Evolutionary conservation across 2,329 filamentous ascomycete species (phyloP).

Genomic region (Fusarium annulatum): DNA sequence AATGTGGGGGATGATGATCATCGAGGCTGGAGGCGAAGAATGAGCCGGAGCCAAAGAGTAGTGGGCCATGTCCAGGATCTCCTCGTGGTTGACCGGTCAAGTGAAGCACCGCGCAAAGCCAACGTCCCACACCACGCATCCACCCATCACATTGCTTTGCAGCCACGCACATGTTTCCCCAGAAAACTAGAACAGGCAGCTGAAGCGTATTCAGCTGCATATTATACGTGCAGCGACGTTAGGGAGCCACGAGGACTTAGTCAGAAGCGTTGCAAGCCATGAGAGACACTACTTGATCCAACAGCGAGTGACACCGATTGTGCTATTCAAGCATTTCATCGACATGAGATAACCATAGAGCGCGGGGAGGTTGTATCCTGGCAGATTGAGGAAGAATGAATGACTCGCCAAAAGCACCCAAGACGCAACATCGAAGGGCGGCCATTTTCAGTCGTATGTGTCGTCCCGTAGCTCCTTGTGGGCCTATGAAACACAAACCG

Average conservation of each 20-base stretch:
- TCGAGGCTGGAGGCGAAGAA: slow-evolving; percentile 17
- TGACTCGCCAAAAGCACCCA: not conserved
- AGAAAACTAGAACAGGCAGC: slow-evolving; percentile 43
- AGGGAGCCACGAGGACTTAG: slow-evolving; percentile 22
- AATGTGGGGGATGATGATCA: slow-evolving; percentile 45
- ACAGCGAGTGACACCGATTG: not conserved
- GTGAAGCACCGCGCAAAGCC: slow-evolving; percentile 26
- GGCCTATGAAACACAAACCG: slow-evolving; percentile 29
- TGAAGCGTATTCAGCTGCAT: slow-evolving; percentile 35
- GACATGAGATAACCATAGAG: not conserved
- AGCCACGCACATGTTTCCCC: slow-evolving; percentile 40
- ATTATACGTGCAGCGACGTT: slow-evolving; percentile 41
- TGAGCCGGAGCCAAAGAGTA: slow-evolving; percentile 15
- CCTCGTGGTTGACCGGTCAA: slow-evolving; percentile 35
- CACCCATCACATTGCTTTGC: slow-evolving; percentile 34
- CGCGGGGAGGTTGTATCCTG: not conserved
- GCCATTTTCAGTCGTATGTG: slow-evolving; percentile 9
- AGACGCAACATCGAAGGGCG: slow-evolving; percentile 4
- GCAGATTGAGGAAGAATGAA: not conserved
- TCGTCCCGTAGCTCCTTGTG: slow-evolving; percentile 25
- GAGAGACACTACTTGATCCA: not conserved
- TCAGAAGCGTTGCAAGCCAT: slow-evolving; percentile 16
- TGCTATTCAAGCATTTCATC: not conserved
- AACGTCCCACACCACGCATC: slow-evolving; percentile 40
- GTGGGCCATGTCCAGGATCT: slow-evolving; percentile 38